These are phyloP conservation scores for Microbotryum lychnidis-dioicae DNA, from an alignment of 1,284 basidiomycete genomes.

Conservation along the genomic window DNA sequence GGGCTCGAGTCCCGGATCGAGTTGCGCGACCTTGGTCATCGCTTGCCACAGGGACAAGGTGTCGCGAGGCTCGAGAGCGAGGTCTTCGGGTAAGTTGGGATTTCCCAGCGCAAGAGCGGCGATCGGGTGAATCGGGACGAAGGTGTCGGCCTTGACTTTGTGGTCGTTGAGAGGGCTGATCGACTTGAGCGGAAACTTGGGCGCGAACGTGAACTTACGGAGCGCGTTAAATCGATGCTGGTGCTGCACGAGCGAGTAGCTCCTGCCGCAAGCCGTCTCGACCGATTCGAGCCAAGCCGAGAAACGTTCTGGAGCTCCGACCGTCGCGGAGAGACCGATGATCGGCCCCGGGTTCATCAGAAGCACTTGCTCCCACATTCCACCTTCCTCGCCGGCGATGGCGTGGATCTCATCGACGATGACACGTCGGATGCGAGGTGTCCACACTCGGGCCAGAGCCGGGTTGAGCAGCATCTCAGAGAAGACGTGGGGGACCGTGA, in stretches of 20 bases:
- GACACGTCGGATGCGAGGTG: slow-evolving; percentile 56
- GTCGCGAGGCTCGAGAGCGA: slow-evolving; percentile 55
- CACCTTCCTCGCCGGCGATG: slow-evolving; percentile 59
- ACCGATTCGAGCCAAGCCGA: slow-evolving; percentile 57
- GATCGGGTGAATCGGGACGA: slow-evolving; percentile 54
- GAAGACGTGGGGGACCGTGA: slow-evolving; percentile 62
- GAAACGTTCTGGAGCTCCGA: slow-evolving; percentile 57
- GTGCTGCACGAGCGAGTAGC: slow-evolving; percentile 54
- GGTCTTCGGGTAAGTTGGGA: slow-evolving; percentile 51
- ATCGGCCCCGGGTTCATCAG: slow-evolving; percentile 45
- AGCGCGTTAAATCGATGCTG: slow-evolving; percentile 62
- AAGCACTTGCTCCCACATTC: slow-evolving; percentile 52
- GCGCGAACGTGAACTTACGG: slow-evolving; percentile 55
- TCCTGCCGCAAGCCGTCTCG: slow-evolving; percentile 52
- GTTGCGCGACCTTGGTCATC: slow-evolving; percentile 38
- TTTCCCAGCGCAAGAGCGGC: slow-evolving; percentile 50
- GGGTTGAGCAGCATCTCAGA: slow-evolving; percentile 61
- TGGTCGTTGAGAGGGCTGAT: slow-evolving; percentile 29
- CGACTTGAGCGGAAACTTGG: slow-evolving; percentile 23
- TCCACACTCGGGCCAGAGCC: slow-evolving; percentile 53
- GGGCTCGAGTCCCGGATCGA: slow-evolving; percentile 45
- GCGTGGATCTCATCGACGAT: slow-evolving; percentile 64
- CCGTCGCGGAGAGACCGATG: slow-evolving; percentile 62
- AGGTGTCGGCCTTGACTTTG: slow-evolving; percentile 18
- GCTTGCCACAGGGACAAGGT: slow-evolving; percentile 50